phyloP scores from a whole-genome alignment of 306 rosid species.

The Prunus kanzakura region DNA sequence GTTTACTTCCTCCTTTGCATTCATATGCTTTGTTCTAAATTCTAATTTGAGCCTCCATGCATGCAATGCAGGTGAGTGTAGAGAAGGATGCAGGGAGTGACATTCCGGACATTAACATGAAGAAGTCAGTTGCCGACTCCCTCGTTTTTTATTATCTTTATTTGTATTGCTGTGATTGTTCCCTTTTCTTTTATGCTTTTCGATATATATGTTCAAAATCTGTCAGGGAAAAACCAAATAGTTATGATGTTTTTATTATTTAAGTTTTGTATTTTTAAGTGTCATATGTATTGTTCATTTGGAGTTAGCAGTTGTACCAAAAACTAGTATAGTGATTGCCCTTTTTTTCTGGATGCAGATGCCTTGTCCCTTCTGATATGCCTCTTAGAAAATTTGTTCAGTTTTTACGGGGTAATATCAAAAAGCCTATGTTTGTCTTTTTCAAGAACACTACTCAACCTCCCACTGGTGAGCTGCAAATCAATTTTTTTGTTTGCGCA shows the following conservation, averaged over 20 bases:
- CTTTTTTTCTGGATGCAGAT: no score
- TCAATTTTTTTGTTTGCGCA: not conserved
- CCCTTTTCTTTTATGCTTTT: not conserved
- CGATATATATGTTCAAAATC: not conserved
- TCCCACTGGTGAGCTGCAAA: not conserved
- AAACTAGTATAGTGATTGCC: no score
- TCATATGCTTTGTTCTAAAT: not conserved
- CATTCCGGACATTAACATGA: not conserved
- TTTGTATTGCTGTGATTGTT: not conserved
- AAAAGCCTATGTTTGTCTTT: not conserved
- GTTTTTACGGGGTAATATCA: not conserved
- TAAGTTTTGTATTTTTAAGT: no score
- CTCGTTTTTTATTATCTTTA: not conserved
- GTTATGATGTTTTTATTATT: no score
- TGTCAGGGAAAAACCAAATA: not conserved
- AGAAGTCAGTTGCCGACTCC: not conserved
- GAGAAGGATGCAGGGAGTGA: conserved; percentile 2
- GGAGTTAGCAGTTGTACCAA: no score
- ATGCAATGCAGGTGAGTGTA: not conserved
- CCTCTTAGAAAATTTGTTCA: not conserved
- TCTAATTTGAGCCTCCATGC: not conserved
- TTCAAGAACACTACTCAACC: not conserved
- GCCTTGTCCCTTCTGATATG: not conserved
- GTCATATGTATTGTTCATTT: no score
- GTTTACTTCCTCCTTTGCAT: not conserved